Evolutionary conservation across 2,329 filamentous ascomycete genomes (phyloP), one percentile per base, ranked within the genome.

Genomic region (Claviceps sp.): DNA sequence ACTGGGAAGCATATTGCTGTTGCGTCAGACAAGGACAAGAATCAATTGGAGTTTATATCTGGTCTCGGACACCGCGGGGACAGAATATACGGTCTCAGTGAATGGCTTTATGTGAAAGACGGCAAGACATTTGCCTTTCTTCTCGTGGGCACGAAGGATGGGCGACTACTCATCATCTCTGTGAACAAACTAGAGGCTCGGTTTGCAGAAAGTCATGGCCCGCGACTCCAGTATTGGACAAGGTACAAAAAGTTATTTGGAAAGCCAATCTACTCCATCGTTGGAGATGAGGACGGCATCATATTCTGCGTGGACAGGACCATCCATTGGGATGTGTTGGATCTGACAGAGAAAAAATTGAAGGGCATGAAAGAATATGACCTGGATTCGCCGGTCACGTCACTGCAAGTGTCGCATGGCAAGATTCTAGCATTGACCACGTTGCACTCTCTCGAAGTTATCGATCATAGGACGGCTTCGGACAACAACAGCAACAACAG

Each of bases 51-150:
- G 1, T 77, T 75, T 52, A 75, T 83, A 34, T 73, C 71, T 16
- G 75, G 76, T 3, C 68, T 88, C 16, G 78, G 77, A 1, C 72
- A 77, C 45, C 56, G 65, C 1, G 76, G 76, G 1, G 81, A 85
- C 55, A 73, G 72, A 40, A 76, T 89, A 1, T 71, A 78, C 44
- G 73, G 77, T 1, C 63, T 89, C 7, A 64, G 75, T 1, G 80
- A 86, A 54, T 89, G 85, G 85, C 63, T 71, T 5, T 80, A 78
- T 55, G 66, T 70, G 36, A 77, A 78, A 51, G 72, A 78, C 39
- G 71, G 70, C n/a, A 78, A 75, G 51, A 72, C 66, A 0, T 85
- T 83, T 64, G 72, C 77, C 1, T 84, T 81, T 60, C 70, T 88
- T 36, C 71, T 87, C 14, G 73, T 85, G 11, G 73, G 77, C 4